Conservation (phyloP, 106 monocot genomes). For the Phalaenopsis aphrodite region DNA sequence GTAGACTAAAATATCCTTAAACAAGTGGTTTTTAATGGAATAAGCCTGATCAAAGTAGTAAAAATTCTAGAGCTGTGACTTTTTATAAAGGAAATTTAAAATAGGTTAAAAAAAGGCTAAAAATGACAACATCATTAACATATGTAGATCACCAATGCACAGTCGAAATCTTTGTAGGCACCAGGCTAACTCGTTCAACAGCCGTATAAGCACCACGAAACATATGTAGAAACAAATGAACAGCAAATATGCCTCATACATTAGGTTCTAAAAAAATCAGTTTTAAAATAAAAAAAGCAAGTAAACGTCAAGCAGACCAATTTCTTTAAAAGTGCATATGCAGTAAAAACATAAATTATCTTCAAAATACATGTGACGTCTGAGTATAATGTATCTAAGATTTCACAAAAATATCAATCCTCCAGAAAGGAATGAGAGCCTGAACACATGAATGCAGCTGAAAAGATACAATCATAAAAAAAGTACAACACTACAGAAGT, state of each 20-base stretch:
- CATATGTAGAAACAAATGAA: not conserved
- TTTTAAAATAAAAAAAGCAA: no score
- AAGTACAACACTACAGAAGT: not conserved
- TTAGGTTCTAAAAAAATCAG: not conserved
- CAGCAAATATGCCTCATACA: not conserved
- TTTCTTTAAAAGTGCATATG: not conserved
- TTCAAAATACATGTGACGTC: not conserved
- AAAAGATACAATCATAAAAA: not conserved
- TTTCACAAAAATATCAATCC: not conserved
- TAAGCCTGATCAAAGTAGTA: not conserved
- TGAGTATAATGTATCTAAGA: not conserved
- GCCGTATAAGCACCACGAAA: not conserved
- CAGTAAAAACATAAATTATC: not conserved
- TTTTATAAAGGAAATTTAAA: not conserved
- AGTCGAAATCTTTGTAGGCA: not conserved
- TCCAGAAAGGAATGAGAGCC: not conserved
- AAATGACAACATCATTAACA: not conserved
- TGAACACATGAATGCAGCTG: not conserved
- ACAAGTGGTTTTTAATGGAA: not conserved
- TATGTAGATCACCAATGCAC: not conserved
- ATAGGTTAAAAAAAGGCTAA: not conserved
- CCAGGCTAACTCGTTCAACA: not conserved
- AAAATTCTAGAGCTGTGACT: not conserved
- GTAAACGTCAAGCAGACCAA: no score
- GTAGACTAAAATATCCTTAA: not conserved